Evolutionary conservation across 495 filamentous ascomycete species (phyloP), one percentile per base, ranked within the genome.

Genomic region (Letharia columbiana): DNA sequence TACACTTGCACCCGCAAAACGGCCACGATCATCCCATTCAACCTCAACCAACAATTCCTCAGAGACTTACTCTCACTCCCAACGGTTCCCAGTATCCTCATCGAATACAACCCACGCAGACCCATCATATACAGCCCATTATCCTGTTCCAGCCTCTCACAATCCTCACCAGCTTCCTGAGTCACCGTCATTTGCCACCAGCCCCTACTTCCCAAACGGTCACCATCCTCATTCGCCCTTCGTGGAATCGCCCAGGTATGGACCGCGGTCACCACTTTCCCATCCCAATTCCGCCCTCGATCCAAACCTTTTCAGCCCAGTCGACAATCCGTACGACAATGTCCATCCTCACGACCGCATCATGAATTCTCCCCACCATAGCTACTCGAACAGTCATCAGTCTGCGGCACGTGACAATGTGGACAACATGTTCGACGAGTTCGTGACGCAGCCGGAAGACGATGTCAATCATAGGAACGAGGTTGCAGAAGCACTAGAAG

Each of bases 401-500:
- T 66, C 64, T 28, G 50, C 56, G 9, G n/a, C 47, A 7, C 41
- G 63, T 15, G 65, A 69, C n/a, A 59, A 60, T 2, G 68, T 66
- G 42, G 67, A 73, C 64, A 62, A 69, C 35, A 66, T 73, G n/a
- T 73, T 73, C 49, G 67, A 65, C 35, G 71, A 73, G 31, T 73
- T 73, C 39, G 68, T 69, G 9, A 68, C 71, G 6, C 71, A 71
- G 35, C 71, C 69, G 3, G 65, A 66, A 47, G 71, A 73, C 12
- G 71, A 73, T 28, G 50, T 67, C 42, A 65, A 67, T 28, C 66
- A 67, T 18, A 50, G 66, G n/a, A 73, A 68, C 31, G 71, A 73
- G 60, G 62, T 66, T 33, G 71, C 65, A 33, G 69, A 73, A 42
- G 69, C 69, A 11, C 45, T 73, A 33, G 71, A 73, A 42, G 71